Evolutionary conservation across 345 rosid genomes (phyloP).

Genomic region (Bruguiera parviflora): DNA sequence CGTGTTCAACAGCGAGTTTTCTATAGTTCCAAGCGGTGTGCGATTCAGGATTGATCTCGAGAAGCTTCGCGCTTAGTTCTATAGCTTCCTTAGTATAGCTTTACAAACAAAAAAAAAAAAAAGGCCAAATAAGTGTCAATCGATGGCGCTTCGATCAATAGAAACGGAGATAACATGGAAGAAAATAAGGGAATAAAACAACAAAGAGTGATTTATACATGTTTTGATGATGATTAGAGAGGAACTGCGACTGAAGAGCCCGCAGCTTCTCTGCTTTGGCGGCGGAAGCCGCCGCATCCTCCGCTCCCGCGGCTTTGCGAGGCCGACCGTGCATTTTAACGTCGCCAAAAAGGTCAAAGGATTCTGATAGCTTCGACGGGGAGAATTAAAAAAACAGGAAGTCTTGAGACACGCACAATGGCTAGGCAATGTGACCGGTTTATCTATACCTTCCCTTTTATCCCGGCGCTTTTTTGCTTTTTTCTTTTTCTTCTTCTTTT

Average conservation of each 20-base stretch:
- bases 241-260: constrained; percentile 60
- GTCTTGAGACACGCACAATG: too few species aligned
- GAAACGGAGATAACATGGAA: neutral
- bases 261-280: constrained; percentile 74
- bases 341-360: neutral
- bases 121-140: neutral
- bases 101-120: constrained; percentile 22
- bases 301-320: constrained; percentile 56
- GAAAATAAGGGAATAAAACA: neutral
- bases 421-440: too few species aligned
- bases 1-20: constrained; percentile 67
- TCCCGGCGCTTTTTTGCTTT: too few species aligned
- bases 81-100: constrained; percentile 78
- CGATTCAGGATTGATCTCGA: constrained; percentile 76
- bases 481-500: too few species aligned
- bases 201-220: constrained; percentile 32
- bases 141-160: neutral
- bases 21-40: constrained; percentile 93
- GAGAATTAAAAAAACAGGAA: too few species aligned
- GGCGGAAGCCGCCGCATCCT: constrained; percentile 59
- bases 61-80: constrained; percentile 68
- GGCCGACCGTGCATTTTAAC: constrained; percentile 82
- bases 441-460: too few species aligned
- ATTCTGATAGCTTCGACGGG: too few species aligned
- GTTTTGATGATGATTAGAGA: constrained; percentile 56